Evolutionary conservation across 169 alveolate species (phyloP).

Genomic region (Babesia ovata): DNA sequence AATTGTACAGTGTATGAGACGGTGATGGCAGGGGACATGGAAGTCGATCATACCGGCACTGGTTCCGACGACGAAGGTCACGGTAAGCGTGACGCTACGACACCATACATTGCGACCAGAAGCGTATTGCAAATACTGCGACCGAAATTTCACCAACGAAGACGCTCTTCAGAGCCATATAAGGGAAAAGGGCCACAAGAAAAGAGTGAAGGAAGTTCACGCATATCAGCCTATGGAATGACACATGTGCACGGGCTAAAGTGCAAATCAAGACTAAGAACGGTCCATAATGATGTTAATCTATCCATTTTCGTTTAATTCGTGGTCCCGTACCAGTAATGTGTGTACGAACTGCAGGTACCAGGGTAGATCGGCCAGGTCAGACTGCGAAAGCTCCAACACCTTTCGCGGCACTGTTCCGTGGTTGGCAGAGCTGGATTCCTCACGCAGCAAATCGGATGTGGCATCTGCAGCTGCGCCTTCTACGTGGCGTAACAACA

Average conservation of each 20-base stretch:
- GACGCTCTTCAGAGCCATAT: slow-evolving; percentile 68
- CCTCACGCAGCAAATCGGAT: not conserved
- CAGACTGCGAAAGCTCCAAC: not conserved
- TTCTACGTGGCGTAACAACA: slow-evolving; percentile 44
- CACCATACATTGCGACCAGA: slow-evolving; percentile 8
- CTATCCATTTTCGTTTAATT: not conserved
- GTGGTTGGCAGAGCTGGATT: not conserved
- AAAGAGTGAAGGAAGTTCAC: slow-evolving; percentile 67
- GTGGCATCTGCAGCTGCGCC: not conserved
- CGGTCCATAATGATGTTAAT: not conserved
- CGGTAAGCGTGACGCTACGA: slow-evolving; percentile 19
- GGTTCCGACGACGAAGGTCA: slow-evolving; percentile 19
- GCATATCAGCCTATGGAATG: slow-evolving; percentile 52
- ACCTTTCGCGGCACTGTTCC: not conserved
- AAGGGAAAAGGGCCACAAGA: slow-evolving; percentile 72
- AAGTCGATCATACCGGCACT: slow-evolving; percentile 3
- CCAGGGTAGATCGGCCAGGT: slow-evolving; percentile 37
- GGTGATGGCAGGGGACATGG: slow-evolving; percentile 26
- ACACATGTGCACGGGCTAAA: not conserved
- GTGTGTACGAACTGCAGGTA: slow-evolving; percentile 46
- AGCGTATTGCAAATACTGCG: slow-evolving; percentile 78
- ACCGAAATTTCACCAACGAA: slow-evolving; percentile 72
- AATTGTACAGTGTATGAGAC: slow-evolving; percentile 53
- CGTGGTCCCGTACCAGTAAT: slow-evolving; percentile 13
- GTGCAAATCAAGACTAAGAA: not conserved